phyloP scores from a whole-genome alignment of 2,329 filamentous ascomycete genomes.

The Trichoderma afroharzianum region DNA sequence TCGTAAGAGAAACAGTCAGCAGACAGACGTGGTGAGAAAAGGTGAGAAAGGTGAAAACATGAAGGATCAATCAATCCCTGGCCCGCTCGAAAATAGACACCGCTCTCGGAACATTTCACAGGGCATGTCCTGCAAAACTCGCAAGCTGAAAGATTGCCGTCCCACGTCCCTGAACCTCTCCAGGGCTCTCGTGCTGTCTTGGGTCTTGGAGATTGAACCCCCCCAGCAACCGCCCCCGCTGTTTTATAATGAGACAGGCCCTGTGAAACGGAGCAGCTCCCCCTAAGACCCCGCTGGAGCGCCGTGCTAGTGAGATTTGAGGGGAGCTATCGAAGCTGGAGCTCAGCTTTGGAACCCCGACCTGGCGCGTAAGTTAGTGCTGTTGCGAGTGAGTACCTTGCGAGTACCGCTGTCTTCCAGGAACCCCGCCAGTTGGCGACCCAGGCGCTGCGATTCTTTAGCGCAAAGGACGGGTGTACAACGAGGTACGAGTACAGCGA shows the following conservation, averaged over 20 bases:
- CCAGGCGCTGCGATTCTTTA: background rate
- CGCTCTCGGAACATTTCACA: background rate
- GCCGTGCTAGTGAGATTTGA: background rate
- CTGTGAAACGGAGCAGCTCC: background rate
- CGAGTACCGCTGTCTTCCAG: background rate
- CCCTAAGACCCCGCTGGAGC: slow-evolving; percentile 5
- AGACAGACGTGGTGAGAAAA: background rate
- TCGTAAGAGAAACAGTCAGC: background rate
- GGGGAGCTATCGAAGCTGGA: background rate
- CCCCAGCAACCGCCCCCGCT: background rate
- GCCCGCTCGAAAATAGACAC: slow-evolving; percentile 10
- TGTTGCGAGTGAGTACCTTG: background rate
- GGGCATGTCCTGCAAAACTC: no score
- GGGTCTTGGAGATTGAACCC: no score
- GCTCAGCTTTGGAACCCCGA: background rate
- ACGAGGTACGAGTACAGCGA: no score
- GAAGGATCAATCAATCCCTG: background rate
- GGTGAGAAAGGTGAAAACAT: background rate
- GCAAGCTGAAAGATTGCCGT: background rate
- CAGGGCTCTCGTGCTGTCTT: no score
- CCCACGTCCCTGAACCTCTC: background rate
- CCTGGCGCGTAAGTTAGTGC: background rate
- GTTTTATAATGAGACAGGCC: slow-evolving; percentile 10
- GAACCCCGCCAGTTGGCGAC: slow-evolving; percentile 1
- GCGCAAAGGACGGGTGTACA: background rate